These are phyloP conservation scores for Wickerhamiella spandovensis DNA, from an alignment of 805 yeast genomes.

Conservation along the genomic window DNA sequence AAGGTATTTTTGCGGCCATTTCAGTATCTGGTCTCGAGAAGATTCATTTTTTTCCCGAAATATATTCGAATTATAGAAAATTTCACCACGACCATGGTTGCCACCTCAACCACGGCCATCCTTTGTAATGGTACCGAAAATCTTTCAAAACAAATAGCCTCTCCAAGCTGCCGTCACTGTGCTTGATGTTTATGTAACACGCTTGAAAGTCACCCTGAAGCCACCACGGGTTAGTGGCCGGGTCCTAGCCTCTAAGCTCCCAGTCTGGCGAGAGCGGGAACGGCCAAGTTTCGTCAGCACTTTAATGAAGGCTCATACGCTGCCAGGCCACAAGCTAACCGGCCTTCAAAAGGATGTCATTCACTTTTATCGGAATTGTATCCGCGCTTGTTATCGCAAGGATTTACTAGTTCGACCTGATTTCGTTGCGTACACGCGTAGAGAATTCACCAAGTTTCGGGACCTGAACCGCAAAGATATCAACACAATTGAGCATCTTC, in stretches of 20 bases:
- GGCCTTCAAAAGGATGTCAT: constrained; percentile 32
- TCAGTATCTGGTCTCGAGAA: background rate
- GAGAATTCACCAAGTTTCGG: constrained; percentile 50
- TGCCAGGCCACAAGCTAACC: constrained; percentile 14
- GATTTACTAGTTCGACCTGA: constrained; percentile 34
- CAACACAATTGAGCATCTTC: constrained; percentile 69
- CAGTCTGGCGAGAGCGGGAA: too few relatives aligned
- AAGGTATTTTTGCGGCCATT: too few relatives aligned
- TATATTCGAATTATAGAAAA: too few relatives aligned
- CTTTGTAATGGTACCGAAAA: background rate
- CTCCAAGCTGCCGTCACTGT: background rate
- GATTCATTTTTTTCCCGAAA: too few relatives aligned
- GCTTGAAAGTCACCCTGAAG: too few relatives aligned
- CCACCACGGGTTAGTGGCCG: too few relatives aligned
- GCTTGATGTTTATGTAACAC: too few relatives aligned
- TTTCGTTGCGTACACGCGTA: constrained; percentile 35
- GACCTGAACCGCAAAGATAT: constrained; percentile 62
- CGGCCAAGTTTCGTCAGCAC: background rate
- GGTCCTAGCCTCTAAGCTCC: too few relatives aligned
- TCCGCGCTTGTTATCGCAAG: constrained; percentile 34
- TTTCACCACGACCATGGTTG: background rate
- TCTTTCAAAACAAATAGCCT: background rate
- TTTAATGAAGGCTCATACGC: background rate
- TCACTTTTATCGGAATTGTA: constrained; percentile 35
- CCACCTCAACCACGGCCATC: background rate